phyloP scores from a whole-genome alignment of 2,329 filamentous ascomycete genomes.

The Colletotrichum sp. region DNA sequence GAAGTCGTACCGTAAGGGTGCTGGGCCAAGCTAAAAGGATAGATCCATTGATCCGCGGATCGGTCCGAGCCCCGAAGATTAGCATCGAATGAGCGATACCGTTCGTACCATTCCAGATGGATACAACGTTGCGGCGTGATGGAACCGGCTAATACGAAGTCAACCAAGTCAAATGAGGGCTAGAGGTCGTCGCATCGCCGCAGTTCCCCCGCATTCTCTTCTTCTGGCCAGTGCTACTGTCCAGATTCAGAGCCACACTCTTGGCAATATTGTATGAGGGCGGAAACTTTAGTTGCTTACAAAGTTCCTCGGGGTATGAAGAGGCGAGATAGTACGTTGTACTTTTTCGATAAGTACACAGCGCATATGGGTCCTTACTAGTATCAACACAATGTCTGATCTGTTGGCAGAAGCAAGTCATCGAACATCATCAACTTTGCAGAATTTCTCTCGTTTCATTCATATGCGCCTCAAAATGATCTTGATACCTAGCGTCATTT shows the following conservation, averaged over 20 bases:
- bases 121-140: neutral
- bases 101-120: neutral
- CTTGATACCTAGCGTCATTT: neutral
- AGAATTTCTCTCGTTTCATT: neutral
- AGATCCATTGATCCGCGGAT: neutral
- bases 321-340: neutral
- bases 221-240: neutral
- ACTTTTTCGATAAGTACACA: neutral
- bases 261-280: neutral
- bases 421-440: neutral
- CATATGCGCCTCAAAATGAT: neutral
- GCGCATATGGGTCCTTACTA: neutral
- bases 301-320: neutral
- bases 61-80: neutral
- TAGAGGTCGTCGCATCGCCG: neutral
- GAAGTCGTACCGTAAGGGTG: neutral
- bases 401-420: neutral
- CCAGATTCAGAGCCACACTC: neutral
- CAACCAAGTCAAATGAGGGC: neutral
- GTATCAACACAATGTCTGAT: neutral
- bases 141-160: neutral
- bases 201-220: neutral
- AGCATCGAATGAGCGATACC: neutral
- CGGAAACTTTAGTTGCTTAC: neutral
- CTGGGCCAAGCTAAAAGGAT: neutral